These are phyloP conservation scores for Suillus alpinus DNA, from an alignment of 768 basidiomycete species.

Conservation along the genomic window DNA sequence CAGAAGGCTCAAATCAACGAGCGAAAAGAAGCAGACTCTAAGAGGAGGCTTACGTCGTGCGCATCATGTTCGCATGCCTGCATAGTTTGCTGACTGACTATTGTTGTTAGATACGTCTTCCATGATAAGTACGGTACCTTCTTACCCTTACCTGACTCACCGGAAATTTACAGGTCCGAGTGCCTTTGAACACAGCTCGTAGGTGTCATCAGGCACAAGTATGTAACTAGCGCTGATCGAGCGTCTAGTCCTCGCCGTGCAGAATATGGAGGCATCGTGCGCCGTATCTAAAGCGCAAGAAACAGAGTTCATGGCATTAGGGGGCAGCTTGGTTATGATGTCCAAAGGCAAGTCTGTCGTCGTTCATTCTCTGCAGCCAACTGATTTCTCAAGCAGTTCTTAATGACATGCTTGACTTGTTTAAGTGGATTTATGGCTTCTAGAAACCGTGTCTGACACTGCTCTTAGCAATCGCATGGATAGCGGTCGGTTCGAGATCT, in stretches of 20 bases:
- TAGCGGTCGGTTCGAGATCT: constrained; percentile 77
- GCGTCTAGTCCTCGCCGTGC: constrained; percentile 68
- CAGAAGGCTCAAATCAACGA: constrained; percentile 77
- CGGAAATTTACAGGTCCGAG: constrained; percentile 60
- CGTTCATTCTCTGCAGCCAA: neutral
- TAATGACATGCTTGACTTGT: constrained; percentile 83
- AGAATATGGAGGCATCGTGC: constrained; percentile 85
- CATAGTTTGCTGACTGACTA: neutral
- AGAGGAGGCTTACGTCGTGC: constrained; percentile 76
- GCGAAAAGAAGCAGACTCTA: constrained; percentile 73
- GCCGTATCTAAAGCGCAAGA: constrained; percentile 72
- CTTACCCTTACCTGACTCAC: constrained; percentile 13
- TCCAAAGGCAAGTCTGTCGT: constrained; percentile 54
- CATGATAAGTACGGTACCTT: constrained; percentile 55
- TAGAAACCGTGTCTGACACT: constrained; percentile 1
- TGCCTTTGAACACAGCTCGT: constrained; percentile 76
- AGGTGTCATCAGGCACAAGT: constrained; percentile 10
- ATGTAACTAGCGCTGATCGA: constrained; percentile 5
- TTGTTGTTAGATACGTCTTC: constrained; percentile 58
- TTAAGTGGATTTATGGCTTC: constrained; percentile 22
- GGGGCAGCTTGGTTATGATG: constrained; percentile 86
- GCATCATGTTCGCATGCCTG: constrained; percentile 32
- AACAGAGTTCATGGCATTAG: constrained; percentile 84
- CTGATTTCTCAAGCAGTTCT: constrained; percentile 45
- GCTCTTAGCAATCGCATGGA: constrained; percentile 75